Percentiles rank a stretch among this genome's conserved stretches.
Conservation (phyloP, 768 basidiomycete species). For the Panaeolus papilionaceus region DNA sequence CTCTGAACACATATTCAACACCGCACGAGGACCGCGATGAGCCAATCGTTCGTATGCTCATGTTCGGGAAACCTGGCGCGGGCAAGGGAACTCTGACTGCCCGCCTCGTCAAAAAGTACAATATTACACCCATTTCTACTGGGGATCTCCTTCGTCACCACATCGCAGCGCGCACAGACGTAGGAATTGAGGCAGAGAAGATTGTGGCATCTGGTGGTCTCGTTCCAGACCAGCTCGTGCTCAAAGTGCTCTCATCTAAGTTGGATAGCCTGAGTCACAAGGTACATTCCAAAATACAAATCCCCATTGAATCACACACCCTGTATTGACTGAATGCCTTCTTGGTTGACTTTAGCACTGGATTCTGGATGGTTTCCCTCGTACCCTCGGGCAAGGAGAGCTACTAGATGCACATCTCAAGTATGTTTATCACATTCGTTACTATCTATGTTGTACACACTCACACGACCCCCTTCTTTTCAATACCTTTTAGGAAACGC, state of each 20-base stretch:
- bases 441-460: background rate
- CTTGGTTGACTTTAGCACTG: conserved; percentile 62
- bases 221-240: conserved; percentile 80
- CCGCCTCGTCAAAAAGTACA: conserved; percentile 80
- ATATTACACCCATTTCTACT: conserved; percentile 78
- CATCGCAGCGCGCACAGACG: conserved; percentile 73
- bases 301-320: background rate
- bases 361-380: conserved; percentile 94
- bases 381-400: conserved; percentile 84
- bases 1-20: conserved; percentile 38
- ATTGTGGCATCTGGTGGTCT: conserved; percentile 83
- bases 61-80: conserved; percentile 84
- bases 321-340: background rate
- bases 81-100: conserved; percentile 87
- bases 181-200: conserved; percentile 77
- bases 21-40: conserved; percentile 46
- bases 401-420: conserved; percentile 78
- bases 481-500: conserved; percentile 52
- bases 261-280: conserved; percentile 70
- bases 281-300: conserved; percentile 43
- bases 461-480: conserved; percentile 16
- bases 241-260: conserved; percentile 76
- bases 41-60: conserved; percentile 64
- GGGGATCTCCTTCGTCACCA: conserved; percentile 89
- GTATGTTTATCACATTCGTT: conserved; percentile 43